Evolutionary conservation across 2,329 filamentous ascomycete species (phyloP), one percentile per base, ranked within the genome.

Genomic region (Hypomyces rosellus): DNA sequence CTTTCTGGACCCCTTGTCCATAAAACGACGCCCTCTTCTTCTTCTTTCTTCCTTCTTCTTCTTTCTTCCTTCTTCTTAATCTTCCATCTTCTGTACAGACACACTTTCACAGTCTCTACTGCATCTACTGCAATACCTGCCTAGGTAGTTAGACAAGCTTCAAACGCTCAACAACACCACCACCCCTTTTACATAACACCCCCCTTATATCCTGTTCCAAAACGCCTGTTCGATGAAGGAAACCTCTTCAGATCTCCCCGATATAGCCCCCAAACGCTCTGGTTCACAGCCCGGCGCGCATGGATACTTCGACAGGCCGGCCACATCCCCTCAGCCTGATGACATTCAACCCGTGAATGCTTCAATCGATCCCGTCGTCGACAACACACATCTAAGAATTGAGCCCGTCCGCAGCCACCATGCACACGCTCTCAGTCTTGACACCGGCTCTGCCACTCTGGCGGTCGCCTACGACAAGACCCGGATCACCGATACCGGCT

Each of bases 201-300:
- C 34, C 16, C 43, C 34, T 47, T 33, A 18, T 34, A 14, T 20
- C 44, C 14, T 39, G 38, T 41, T 16, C 37, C 25, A 14, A 30
- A 59, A 58, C 54, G 61, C 66, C 71, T 69, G 62, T 73, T 82
- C 79, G 78, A 83, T 83, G 80, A 82, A 80, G 77, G 70, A 80
- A 76, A 69, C 70, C 70, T 78, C 72, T 59, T 67, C 75, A 69
- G 72, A 76, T 57, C 66, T 72, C 63, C 72, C 75, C 67, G 71
- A 73, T 66, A 72, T 72, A 79, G 73, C 78, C 74, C 73, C 72
- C 73, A 72, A 74, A 71, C 72, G 73, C 73, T 77, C 75, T 69
- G 75, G 72, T 77, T 71, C 74, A 70, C 66, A 65, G 67, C 68
- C 73, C 68, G 70, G 73, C 70, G 71, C 77, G 73, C 70, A 80